Base-by-base conservation (phyloP, 306 rosid genomes). In the Vicia sativa region DNA sequence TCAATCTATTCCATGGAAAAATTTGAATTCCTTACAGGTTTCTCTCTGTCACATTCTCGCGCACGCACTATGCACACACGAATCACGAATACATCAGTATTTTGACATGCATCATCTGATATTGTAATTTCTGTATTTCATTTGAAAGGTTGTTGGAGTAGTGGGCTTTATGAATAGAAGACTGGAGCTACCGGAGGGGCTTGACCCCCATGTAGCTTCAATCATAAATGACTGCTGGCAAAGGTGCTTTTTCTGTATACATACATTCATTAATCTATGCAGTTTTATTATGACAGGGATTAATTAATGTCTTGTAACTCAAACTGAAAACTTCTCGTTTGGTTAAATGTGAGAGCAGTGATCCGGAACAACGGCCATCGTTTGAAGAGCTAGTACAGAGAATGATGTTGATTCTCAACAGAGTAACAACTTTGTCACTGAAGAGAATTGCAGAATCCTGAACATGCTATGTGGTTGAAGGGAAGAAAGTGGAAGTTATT, bases 141-240 rank as follows among this genome's bases (percentile, higher is more conserved):
- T 70, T 70, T 31, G 66, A 29, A 80, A 87, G 92, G 89, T 90
- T 46, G 97, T 90, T 48, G 92, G 97, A 84, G 82, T 87, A 18
- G 92, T 90, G 28, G 95, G 95, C 43, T 90, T 87, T 68, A 84
- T 84, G 92, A 85, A 90, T 74, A 87, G 90, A 77, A 80, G 97
- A 79, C 67, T 86, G 43, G 97, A 87, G 28, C 71, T 86, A 6
- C 92, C 95, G 8, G 85, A 86, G 58, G 86, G 75, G 72, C 81
- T 87, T 41, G 84, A 90, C 60, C 88, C 91, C 43, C 74, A 77
- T 42, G 65, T 90, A 16, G 79, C 82, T 11, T 74, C 87, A 59
- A 49, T 86, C 62, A 87, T 90, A 35, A 28, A 55, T 55, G 96
- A 86, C 70, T 87, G 90, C 81, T 90, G 95, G 96, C 65, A 18